phyloP scores from a whole-genome alignment of 2,329 filamentous ascomycete genomes.

The Trichoderma sp. region DNA sequence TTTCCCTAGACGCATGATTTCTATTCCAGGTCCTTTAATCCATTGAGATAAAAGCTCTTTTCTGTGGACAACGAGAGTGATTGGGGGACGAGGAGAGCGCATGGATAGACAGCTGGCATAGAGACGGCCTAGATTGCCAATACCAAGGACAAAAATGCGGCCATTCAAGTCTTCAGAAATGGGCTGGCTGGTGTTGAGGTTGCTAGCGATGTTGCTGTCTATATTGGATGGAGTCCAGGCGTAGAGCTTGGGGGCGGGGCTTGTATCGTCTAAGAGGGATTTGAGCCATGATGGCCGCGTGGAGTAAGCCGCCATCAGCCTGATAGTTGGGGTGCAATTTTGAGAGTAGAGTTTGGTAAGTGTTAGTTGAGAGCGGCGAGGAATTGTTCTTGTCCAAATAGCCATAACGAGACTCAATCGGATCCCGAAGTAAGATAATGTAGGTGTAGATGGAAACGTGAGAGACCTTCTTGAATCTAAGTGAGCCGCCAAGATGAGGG shows the following conservation, averaged over 20 bases:
- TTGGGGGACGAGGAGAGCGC: constrained; percentile 64
- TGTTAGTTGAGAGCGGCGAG: background rate
- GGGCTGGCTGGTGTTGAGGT: background rate
- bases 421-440: background rate
- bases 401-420: constrained; percentile 1
- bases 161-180: constrained; percentile 33
- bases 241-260: constrained; percentile 42
- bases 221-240: constrained; percentile 44
- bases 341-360: background rate
- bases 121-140: constrained; percentile 80
- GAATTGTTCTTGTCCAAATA: background rate
- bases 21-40: constrained; percentile 49
- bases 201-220: background rate
- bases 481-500: background rate
- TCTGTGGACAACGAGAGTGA: constrained; percentile 81
- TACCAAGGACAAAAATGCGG: constrained; percentile 77
- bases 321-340: background rate
- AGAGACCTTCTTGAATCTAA: background rate
- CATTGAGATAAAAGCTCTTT: constrained; percentile 54
- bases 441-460: background rate
- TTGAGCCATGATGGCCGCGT: constrained; percentile 42
- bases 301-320: constrained; percentile 10
- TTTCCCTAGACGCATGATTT: constrained; percentile 46
- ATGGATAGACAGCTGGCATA: constrained; percentile 73
- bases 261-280: constrained; percentile 35